Percentiles rank a stretch among this genome's conserved stretches.
Conservation (phyloP, 768 basidiomycete genomes). For the Paxillus ammoniavirescens region DNA sequence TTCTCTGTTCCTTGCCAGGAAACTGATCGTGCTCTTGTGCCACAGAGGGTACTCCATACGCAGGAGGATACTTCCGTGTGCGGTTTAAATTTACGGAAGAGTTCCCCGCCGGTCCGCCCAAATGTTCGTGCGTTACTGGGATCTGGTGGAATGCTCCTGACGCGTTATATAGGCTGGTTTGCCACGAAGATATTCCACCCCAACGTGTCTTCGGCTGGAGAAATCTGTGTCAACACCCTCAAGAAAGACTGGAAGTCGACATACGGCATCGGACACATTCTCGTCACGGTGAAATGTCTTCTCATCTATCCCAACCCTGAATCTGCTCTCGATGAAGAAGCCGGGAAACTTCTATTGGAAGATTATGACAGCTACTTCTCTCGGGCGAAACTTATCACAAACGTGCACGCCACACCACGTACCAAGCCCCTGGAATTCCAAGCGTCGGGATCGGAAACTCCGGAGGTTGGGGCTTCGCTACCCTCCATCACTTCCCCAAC, state of each 20-base stretch:
- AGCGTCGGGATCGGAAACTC: conserved; percentile 34
- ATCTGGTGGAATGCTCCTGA: conserved; percentile 4
- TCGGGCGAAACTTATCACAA: conserved; percentile 85
- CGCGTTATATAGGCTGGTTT: conserved; percentile 66
- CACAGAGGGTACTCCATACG: conserved; percentile 64
- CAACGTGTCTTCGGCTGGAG: conserved; percentile 85
- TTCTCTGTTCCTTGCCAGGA: not conserved
- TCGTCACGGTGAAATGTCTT: conserved; percentile 91
- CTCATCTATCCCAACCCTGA: conserved; percentile 97
- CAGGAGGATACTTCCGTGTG: conserved; percentile 68
- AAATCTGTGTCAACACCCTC: conserved; percentile 95
- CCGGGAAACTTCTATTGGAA: conserved; percentile 87
- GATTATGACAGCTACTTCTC: conserved; percentile 86
- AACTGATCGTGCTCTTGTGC: conserved; percentile 10
- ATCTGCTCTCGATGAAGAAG: conserved; percentile 94
- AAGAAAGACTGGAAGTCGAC: conserved; percentile 97
- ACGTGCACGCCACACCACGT: conserved; percentile 86
- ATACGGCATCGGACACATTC: conserved; percentile 88
- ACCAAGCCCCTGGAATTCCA: conserved; percentile 73
- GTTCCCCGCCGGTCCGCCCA: conserved; percentile 91
- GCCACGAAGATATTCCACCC: conserved; percentile 96
- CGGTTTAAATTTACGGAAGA: conserved; percentile 91
- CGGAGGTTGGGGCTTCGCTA: conserved; percentile 14
- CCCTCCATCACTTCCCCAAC: conserved; percentile 18
- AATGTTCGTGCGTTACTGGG: conserved; percentile 58